A percentile compares a stretch with the other conserved stretches of the same genome.
Evolutionary conservation across 2,329 filamentous ascomycete species (phyloP).

Genomic region (Venturia effusa): DNA sequence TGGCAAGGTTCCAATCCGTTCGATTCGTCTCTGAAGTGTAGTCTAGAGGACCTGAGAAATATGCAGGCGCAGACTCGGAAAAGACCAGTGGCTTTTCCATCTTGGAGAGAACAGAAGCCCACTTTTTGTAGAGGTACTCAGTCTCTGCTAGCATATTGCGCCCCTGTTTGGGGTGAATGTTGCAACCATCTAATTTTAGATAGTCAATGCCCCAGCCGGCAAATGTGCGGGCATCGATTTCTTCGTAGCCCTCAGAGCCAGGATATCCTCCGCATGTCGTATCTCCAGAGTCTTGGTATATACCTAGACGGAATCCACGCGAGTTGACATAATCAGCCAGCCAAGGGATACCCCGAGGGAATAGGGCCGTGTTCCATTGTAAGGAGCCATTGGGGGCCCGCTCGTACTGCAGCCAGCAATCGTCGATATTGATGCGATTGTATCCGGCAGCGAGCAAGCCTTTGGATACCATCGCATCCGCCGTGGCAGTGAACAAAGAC

Average conservation of each 20-base stretch:
- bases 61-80: slow-evolving; percentile 36
- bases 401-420: slow-evolving; percentile 39
- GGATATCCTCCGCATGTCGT: slow-evolving; percentile 42
- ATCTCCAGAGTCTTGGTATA: slow-evolving; percentile 40
- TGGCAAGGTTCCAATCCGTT: slow-evolving; percentile 35
- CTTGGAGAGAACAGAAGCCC: slow-evolving; percentile 34
- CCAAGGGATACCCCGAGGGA: slow-evolving; percentile 16
- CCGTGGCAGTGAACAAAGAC: slow-evolving; percentile 36
- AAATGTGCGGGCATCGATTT: slow-evolving; percentile 41
- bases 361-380: slow-evolving; percentile 18
- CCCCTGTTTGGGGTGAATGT: slow-evolving; percentile 36
- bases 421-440: slow-evolving; percentile 41
- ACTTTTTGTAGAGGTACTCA: slow-evolving; percentile 37
- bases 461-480: slow-evolving; percentile 32
- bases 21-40: slow-evolving; percentile 22
- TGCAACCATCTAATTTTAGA: slow-evolving; percentile 46
- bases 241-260: slow-evolving; percentile 31
- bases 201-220: slow-evolving; percentile 36
- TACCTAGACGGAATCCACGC: slow-evolving; percentile 41
- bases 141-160: slow-evolving; percentile 38
- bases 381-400: slow-evolving; percentile 32
- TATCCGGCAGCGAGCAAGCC: slow-evolving; percentile 38
- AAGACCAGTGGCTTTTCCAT: slow-evolving; percentile 41
- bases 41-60: slow-evolving; percentile 26
- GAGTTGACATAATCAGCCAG: slow-evolving; percentile 27